Base-by-base conservation (phyloP, 2,329 filamentous ascomycete genomes). In the Exophiala xenobiotica region DNA sequence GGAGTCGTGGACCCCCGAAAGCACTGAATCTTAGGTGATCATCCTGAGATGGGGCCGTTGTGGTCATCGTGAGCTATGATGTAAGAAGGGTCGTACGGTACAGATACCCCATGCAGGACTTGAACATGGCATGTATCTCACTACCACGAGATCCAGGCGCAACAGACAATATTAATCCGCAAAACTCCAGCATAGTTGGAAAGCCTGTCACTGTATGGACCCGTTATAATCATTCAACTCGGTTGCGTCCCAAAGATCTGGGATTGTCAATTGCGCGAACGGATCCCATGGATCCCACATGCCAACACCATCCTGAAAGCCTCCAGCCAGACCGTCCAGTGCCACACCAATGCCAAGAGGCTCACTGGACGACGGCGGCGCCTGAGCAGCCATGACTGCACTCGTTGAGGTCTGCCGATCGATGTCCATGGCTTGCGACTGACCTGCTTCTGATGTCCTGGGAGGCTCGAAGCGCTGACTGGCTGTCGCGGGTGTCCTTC, bases 221-320 rank as follows among this genome's bases (percentile, higher is more conserved):
- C 20, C 39, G 5, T 12, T 24, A 20, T 45, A 33, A 11, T 45
- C 42, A 20, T 45, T 19, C 14, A 45, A 18, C 14, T 29, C 42
- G 14, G 42, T 31, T 8, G 42, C 16, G 9, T 45, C 42, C 42
- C 42, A 45, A 11, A 45, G 42, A 24, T 45, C 42, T 18, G 42
- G 42, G 4, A 45, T 45, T 3, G n/a, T 33, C 9, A 45, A 19
- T 3, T 19, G 42, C 8, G 26, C 23, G 14, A 45, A 45, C 1
- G 42, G 42, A 18, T 45, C 24, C 42, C 42, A 45, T 7, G 14
- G 3, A 1, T 29, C 24, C n/a, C 22, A 18, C 31, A 29, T 45
- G 3, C n/a, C 33, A 19, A 29, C 42, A 31, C 33, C 26, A 20
- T 45, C 24, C 11, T 45, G 42, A 31, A 19, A 6, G 16, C 14